Percentiles rank a stretch among this genome's conserved stretches.
Conservation (phyloP, 495 filamentous ascomycete species). For the Penicillium nucicola region DNA sequence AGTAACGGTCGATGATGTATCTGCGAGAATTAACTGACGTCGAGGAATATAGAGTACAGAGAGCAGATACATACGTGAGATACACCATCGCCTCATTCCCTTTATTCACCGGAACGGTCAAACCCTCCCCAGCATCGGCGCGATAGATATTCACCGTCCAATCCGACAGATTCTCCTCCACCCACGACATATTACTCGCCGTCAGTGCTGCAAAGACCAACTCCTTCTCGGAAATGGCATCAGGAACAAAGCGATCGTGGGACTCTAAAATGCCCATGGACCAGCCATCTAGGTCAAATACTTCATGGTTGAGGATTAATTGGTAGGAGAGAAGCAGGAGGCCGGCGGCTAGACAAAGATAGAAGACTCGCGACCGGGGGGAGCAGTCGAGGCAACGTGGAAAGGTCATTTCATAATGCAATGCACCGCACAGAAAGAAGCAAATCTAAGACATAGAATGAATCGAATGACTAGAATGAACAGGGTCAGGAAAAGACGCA, state of each 20-base stretch:
- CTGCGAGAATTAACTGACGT: too few species aligned
- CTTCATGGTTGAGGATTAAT: slow-evolving; percentile 15
- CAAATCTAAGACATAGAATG: too few species aligned
- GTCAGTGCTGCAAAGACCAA: slow-evolving; percentile 26
- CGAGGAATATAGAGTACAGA: too few species aligned
- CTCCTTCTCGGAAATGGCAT: slow-evolving; percentile 9
- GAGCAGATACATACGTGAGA: slow-evolving; percentile 48
- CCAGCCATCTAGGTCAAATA: background rate
- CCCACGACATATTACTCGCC: slow-evolving; percentile 27
- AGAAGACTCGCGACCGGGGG: slow-evolving; percentile 12
- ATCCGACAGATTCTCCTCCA: slow-evolving; percentile 26
- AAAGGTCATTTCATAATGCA: slow-evolving; percentile 10
- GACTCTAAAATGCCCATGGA: background rate
- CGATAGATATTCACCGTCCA: slow-evolving; percentile 49
- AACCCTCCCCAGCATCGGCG: slow-evolving; percentile 39
- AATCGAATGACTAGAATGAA: too few species aligned
- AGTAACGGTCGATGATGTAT: slow-evolving; percentile 47
- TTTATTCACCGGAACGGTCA: slow-evolving; percentile 52
- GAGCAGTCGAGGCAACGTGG: background rate
- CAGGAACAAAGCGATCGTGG: background rate
- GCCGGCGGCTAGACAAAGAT: slow-evolving; percentile 11
- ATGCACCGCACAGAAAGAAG: too few species aligned
- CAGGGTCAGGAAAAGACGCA: too few species aligned
- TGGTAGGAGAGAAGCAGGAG: slow-evolving; percentile 22
- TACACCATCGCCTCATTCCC: slow-evolving; percentile 64